Percentiles rank a stretch among this genome's conserved stretches.
Conservation (phyloP, 2,329 filamentous ascomycete genomes). For the Monosporascus cannonballus region DNA sequence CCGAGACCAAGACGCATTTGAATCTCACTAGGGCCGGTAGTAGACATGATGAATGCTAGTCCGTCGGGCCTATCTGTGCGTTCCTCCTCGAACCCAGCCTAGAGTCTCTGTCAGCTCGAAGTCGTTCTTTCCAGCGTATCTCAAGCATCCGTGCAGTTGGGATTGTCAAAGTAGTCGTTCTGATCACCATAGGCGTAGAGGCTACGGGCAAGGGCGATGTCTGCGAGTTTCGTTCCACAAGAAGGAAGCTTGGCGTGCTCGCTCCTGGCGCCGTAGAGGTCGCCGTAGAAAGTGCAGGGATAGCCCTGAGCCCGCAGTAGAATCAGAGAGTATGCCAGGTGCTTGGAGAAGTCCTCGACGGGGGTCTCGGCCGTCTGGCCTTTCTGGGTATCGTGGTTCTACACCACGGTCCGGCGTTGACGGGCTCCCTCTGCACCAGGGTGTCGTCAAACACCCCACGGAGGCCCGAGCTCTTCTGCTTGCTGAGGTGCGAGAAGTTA, state of each 20-base stretch:
- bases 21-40: conserved; percentile 43
- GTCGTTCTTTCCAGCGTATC: too few relatives aligned
- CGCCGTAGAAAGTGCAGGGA: conserved; percentile 66
- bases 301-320: conserved; percentile 55
- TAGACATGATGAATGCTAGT: conserved; percentile 52
- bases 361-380: conserved; percentile 42
- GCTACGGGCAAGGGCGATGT: conserved; percentile 55
- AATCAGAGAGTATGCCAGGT: conserved; percentile 66
- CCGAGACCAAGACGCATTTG: conserved; percentile 57
- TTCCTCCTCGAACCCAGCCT: conserved; percentile 50
- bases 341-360: conserved; percentile 62
- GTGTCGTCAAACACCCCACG: conserved; percentile 60
- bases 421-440: conserved; percentile 39
- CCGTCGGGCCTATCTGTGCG: conserved; percentile 40
- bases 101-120: conserved; percentile 25
- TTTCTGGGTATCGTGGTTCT: conserved; percentile 62
- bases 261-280: conserved; percentile 56
- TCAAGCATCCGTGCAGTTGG: conserved; percentile 36
- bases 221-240: conserved; percentile 48
- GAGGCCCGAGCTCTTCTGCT: conserved; percentile 51
- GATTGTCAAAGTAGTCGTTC: conserved; percentile 55
- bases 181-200: conserved; percentile 63
- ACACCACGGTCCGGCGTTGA: conserved; percentile 53
- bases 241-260: conserved; percentile 42
- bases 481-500: conserved; percentile 58